Conservation (phyloP, 148 eudicot species). For the Limonium bicolor region DNA sequence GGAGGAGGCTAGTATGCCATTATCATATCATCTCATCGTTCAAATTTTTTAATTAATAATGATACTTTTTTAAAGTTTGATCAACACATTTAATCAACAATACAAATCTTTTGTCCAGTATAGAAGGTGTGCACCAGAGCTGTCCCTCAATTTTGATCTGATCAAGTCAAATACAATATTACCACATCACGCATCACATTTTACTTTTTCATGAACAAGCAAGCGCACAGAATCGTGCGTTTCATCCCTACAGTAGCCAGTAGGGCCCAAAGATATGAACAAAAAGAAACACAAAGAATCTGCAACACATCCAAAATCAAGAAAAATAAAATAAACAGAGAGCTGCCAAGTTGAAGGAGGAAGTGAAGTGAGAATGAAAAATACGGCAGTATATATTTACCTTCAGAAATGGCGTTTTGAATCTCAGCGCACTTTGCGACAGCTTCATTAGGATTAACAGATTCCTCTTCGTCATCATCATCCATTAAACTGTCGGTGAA, state of each 20-base stretch:
- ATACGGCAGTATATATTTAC: no score
- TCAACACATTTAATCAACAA: no score
- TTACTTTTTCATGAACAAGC: neutral
- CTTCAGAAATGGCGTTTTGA: slow-evolving; percentile 66
- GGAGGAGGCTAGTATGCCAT: no score
- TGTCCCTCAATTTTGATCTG: no score
- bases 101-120: no score
- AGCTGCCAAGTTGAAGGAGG: neutral
- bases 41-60: no score
- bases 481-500: slow-evolving; percentile 38
- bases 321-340: neutral
- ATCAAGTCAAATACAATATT: no score
- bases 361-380: neutral
- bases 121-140: no score
- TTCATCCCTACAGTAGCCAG: neutral
- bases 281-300: neutral
- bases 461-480: slow-evolving; percentile 45
- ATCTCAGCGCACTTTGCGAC: slow-evolving; percentile 62
- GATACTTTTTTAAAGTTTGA: no score
- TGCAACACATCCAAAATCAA: neutral
- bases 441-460: slow-evolving; percentile 28
- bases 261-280: neutral
- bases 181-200: no score
- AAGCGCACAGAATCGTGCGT: neutral
- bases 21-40: no score